Evolutionary conservation across 805 yeast genomes (phyloP), one percentile per base, ranked within the genome.

Genomic region (Cyberlindnera euphorbiiphila): DNA sequence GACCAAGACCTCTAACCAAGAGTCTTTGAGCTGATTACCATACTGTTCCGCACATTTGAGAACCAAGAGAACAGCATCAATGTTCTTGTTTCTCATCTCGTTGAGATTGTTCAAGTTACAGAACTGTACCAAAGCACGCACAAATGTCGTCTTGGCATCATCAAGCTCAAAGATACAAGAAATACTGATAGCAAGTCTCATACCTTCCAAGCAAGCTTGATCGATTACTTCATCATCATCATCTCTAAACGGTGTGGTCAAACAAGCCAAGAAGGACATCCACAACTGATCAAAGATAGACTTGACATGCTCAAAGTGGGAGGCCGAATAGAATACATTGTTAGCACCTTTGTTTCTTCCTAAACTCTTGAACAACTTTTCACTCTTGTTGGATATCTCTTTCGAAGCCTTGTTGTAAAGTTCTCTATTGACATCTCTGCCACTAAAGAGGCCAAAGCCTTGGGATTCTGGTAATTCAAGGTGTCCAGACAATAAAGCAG

Each of bases 201-300:
- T 75, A 16, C 98, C 98, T 47, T 86, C 96, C 37, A 93, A 63
- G 49, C 96, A 81, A 8, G 72, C 62, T 34, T 68, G 73, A 4
- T 85, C 74, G 9, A 83, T 72, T 37, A 81, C 87, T 15, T 70
- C 72, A 49, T 85, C 93, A 49, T 85, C 88, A 45, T 82, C 80
- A 38, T 87, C 96, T 56, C 83, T 87, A 66, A 89, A 88, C 6
- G 96, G 95, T 4, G 94, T 91, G 0, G 97, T 88, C 34, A 93
- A 69, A 1, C 95, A 97, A 6, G 98, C 98, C 48, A 93, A 69
- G 32, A 93, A 76, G 0, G 97, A 87, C 96, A 94, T 89, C 99
- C 99, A 93, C 29, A 85, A 66, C 13, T 86, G 86, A 52, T 91
- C 96, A 63, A 93, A 91, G 56, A 94, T 85, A 1, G 97, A 89